Conservation (phyloP, 306 rosid species). For the Lablab purpureus region DNA sequence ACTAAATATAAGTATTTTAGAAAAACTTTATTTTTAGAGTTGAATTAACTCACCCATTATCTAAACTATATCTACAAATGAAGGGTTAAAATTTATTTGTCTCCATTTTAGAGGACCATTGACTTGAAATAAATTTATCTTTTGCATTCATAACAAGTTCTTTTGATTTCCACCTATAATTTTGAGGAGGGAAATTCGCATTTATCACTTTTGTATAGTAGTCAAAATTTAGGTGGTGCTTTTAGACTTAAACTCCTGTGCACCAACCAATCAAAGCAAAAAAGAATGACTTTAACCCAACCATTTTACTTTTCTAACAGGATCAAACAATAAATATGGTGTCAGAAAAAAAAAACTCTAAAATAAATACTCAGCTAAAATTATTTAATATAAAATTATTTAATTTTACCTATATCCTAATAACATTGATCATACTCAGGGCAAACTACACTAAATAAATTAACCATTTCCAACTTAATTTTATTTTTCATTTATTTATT, state of each 20-base stretch:
- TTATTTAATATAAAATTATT: too few relatives aligned
- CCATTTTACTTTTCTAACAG: neutral
- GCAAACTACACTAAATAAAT: too few relatives aligned
- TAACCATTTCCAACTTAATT: too few relatives aligned
- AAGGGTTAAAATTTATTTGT: neutral
- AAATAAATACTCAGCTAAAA: too few relatives aligned
- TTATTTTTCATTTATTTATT: too few relatives aligned
- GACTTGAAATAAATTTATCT: neutral
- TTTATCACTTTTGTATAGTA: neutral
- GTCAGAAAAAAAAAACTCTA: too few relatives aligned
- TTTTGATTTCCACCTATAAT: neutral
- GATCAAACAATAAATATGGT: neutral
- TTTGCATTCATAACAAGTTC: neutral
- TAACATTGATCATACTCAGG: too few relatives aligned
- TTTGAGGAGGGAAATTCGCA: conserved; percentile 21
- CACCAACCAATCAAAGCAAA: conserved; percentile 30
- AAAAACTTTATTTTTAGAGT: too few relatives aligned
- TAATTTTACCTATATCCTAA: too few relatives aligned
- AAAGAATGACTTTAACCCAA: neutral
- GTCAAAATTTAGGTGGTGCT: conserved; percentile 45
- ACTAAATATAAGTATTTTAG: too few relatives aligned
- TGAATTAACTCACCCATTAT: too few relatives aligned
- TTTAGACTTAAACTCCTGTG: conserved; percentile 29
- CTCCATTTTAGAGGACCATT: neutral
- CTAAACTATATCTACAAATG: neutral